Evolutionary conservation across 176 grass and related monocot species (phyloP), one percentile per base, ranked within the genome.

Genomic region (Eleusine coracana): DNA sequence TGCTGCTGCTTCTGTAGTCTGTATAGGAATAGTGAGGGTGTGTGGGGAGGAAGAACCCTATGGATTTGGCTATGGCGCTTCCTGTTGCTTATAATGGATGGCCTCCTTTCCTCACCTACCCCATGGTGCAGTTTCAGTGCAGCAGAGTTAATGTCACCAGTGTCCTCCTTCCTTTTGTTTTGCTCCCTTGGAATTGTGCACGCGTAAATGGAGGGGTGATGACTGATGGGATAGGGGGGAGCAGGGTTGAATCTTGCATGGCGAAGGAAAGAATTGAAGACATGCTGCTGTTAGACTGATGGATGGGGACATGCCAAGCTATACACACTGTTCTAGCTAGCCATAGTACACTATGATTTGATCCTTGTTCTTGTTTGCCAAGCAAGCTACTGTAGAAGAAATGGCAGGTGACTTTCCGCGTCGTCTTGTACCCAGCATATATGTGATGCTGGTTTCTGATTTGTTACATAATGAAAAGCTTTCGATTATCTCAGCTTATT

Each of bases 91-190:
- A 87, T 87, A 87, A 84, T 90, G 84, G 80, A 84, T 3, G 5
- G 63, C 10, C 2, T 46, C 44, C 44, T 10, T 46, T 46, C 11
- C 87, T 84, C 84, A 84, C 70, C 84, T 80, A 75, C 80, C 45
- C 59, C 12, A 18, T 28, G 62, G 27, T 73, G 40, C 28, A 41
- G 31, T 18, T 18, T 66, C 66, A 56, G 48, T 18, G 78, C 49
- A 42, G 49, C 21, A 74, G 59, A 66, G 85, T 90, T 82, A 89
- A 89, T 80, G 61, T 61, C 69, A 79, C 34, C 79, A 37, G 68
- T 44, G 39, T 11, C 58, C 36, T 85, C 71, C 73, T 83, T 75
- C 84, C 51, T 55, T 83, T 87, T 90, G 88, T 75, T 90, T 87
- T 83, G 79, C 79, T 83, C 62, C 79, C 34, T 90, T 70, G 84